Evolutionary conservation across 2,329 filamentous ascomycete species (phyloP), one percentile per base, ranked within the genome.

Genomic region (Raffaelea albimanens): DNA sequence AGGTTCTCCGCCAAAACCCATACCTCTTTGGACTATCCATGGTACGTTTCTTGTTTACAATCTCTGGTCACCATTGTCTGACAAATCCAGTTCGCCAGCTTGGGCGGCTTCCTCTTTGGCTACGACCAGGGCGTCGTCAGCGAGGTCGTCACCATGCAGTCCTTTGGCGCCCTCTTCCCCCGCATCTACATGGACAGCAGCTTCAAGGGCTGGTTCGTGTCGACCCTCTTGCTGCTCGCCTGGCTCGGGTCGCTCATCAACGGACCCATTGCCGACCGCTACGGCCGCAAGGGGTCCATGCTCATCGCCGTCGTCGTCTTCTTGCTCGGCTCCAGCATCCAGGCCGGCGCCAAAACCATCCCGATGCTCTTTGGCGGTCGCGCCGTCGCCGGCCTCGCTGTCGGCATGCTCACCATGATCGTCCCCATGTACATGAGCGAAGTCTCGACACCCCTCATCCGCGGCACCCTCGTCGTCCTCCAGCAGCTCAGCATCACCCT

Each of bases 401-500:
- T 87, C 14, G 83, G 83, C 53, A 76, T 75, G 21, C 63, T 88
- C 14, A 80, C 78, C 1, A 83, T 82, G 69, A 83, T 85, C 43
- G 60, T 69, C 48, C 71, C 66, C 18, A 66, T 69, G 46, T 67
- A 67, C 53, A 75, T 69, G 59, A 67, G 67, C 25, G 71, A 73
- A 53, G 64, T 73, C 2, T 68, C 71, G 0, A 68, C 70, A 3
- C 67, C 72, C 4, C 66, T 67, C 16, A 64, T 73, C n/a, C 69
- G 71, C 11, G 71, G 71, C 4, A 66, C 67, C 0, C 61, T 75
- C 3, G 67, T 75, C 0, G 69, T 68, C 0, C 57, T 69, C 1
- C 68, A 73, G 54, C 75, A 78, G 54, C 65, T 78, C 0, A 73
- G 70, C 47, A 75, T 81, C 50, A 72, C 68, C 3, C 80, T 81